These are phyloP conservation scores for Aspergillus haitiensis DNA, from an alignment of 495 filamentous ascomycete species.

Conservation along the genomic window DNA sequence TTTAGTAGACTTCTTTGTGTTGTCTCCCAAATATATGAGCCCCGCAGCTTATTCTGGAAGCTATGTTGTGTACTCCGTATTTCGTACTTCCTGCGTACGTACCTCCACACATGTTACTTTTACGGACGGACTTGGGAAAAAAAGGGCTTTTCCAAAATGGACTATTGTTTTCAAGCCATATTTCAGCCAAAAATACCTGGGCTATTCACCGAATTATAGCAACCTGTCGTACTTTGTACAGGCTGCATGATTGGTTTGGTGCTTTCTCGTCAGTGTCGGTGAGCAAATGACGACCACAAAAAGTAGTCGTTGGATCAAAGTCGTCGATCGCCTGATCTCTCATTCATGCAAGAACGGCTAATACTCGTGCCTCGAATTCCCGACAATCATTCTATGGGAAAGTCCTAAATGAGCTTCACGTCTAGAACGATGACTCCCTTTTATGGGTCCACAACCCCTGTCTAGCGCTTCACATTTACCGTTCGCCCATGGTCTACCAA, in stretches of 20 bases:
- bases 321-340: constrained; percentile 39
- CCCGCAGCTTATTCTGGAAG: constrained; percentile 32
- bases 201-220: constrained; percentile 8
- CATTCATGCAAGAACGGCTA: constrained; percentile 31
- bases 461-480: constrained; percentile 17
- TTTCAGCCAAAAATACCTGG: constrained; percentile 16
- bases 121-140: constrained; percentile 10
- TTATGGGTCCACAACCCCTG: constrained; percentile 23
- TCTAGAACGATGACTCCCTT: constrained; percentile 25
- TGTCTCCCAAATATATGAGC: constrained; percentile 21
- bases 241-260: constrained; percentile 19
- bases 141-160: constrained; percentile 17
- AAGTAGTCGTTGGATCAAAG: constrained; percentile 28
- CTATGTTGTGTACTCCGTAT: constrained; percentile 21
- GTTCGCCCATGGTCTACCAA: constrained; percentile 17
- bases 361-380: constrained; percentile 34
- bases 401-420: constrained; percentile 32
- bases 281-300: constrained; percentile 28
- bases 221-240: constrained; percentile 14
- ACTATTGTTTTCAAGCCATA: constrained; percentile 13
- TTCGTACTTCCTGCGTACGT: constrained; percentile 11
- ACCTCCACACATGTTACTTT: constrained; percentile 16
- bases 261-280: constrained; percentile 33
- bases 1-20: constrained; percentile 16
- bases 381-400: constrained; percentile 22